These are phyloP conservation scores for Globisporangium echinulatum DNA, from an alignment of 352 stramenopile species.

Conservation along the genomic window DNA sequence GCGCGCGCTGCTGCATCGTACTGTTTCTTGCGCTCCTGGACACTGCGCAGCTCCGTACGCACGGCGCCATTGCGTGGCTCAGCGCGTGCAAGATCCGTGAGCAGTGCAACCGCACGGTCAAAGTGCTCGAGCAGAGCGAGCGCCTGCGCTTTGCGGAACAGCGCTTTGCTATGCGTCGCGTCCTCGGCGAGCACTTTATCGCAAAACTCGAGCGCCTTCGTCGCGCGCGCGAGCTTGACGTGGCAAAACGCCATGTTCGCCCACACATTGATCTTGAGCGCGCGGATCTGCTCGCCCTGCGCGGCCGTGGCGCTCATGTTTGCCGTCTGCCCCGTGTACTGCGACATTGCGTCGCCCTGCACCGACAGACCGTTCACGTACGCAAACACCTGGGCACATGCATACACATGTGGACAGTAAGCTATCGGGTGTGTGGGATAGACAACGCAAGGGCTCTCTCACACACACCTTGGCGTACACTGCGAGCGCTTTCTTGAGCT, in stretches of 20 bases:
- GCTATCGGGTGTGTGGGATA: background rate
- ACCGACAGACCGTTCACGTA: slow-evolving; percentile 79
- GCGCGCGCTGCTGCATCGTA: slow-evolving; percentile 51
- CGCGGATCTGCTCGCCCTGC: slow-evolving; percentile 50
- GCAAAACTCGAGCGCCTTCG: slow-evolving; percentile 53
- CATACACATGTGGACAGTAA: background rate
- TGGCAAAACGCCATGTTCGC: slow-evolving; percentile 81
- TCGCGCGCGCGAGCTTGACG: slow-evolving; percentile 50
- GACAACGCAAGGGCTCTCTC: background rate
- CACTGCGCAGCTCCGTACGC: slow-evolving; percentile 46
- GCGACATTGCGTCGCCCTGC: slow-evolving; percentile 67
- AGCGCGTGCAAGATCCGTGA: slow-evolving; percentile 39
- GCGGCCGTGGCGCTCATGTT: slow-evolving; percentile 49
- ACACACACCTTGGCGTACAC: slow-evolving; percentile 45
- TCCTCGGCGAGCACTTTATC: slow-evolving; percentile 74
- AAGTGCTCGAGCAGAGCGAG: slow-evolving; percentile 51
- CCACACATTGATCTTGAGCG: slow-evolving; percentile 64
- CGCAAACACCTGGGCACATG: slow-evolving; percentile 44
- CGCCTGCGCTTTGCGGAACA: slow-evolving; percentile 77
- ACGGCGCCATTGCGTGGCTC: slow-evolving; percentile 72
- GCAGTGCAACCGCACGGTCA: slow-evolving; percentile 45
- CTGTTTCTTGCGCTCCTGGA: slow-evolving; percentile 47
- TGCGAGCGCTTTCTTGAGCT: slow-evolving; percentile 53
- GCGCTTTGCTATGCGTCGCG: slow-evolving; percentile 61
- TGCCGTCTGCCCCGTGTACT: slow-evolving; percentile 42